These are phyloP conservation scores for Lichtheimia ornata DNA, from an alignment of 371 early-diverging fungal genomes.

Conservation along the genomic window DNA sequence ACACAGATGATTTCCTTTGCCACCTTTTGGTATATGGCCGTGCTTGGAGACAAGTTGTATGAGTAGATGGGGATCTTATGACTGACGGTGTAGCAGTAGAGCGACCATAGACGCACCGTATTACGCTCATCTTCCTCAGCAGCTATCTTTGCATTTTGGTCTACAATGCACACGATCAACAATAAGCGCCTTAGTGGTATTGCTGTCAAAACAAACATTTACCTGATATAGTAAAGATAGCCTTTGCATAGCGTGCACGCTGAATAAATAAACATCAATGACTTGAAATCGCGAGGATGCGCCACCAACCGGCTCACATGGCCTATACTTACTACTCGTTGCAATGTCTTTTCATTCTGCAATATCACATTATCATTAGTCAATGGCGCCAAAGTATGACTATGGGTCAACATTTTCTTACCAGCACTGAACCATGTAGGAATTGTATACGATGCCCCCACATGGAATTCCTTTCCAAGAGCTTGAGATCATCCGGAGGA, in stretches of 20 bases:
- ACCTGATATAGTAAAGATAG: conserved; percentile 57
- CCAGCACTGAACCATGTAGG: conserved; percentile 54
- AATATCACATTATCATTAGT: background rate
- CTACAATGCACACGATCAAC: conserved; percentile 15
- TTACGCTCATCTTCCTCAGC: conserved; percentile 61
- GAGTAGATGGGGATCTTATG: conserved; percentile 65
- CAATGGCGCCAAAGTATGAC: background rate
- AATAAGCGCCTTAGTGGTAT: background rate
- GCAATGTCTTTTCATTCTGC: conserved; percentile 37
- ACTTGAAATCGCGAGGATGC: background rate
- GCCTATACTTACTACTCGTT: conserved; percentile 40
- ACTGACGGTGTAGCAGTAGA: conserved; percentile 53
- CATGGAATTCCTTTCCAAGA: conserved; percentile 43
- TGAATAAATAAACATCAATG: conserved; percentile 11
- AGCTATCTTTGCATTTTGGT: conserved; percentile 43
- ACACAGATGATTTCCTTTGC: conserved; percentile 71
- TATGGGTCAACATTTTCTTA: conserved; percentile 7
- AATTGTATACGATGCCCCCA: conserved; percentile 46
- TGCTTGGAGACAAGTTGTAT: conserved; percentile 68
- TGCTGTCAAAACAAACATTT: background rate
- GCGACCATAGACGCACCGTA: conserved; percentile 65
- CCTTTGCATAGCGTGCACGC: conserved; percentile 45
- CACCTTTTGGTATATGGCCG: conserved; percentile 66
- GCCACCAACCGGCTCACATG: background rate
- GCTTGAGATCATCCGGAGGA: conserved; percentile 53